phyloP scores from a whole-genome alignment of 306 rosid species.

The Alnus rubra region DNA sequence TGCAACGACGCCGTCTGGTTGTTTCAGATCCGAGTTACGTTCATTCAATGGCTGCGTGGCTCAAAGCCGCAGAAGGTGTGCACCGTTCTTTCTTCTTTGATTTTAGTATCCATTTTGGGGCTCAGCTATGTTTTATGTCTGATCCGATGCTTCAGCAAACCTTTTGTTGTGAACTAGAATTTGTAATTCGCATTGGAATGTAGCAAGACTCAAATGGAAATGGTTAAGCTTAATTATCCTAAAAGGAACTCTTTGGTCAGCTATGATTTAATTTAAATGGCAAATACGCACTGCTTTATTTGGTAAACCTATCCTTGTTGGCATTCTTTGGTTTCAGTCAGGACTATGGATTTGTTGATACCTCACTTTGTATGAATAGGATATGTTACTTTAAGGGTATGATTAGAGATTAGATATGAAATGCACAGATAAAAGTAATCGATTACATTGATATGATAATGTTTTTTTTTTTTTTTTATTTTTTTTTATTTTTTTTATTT shows the following conservation, averaged over 20 bases:
- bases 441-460: neutral
- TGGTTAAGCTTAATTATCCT: neutral
- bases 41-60: conserved; percentile 77
- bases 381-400: neutral
- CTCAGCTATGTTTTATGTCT: conserved; percentile 1
- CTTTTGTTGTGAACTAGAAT: neutral
- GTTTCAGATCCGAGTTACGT: conserved; percentile 44
- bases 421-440: neutral
- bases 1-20: conserved; percentile 22
- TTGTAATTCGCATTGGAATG: neutral
- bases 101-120: neutral
- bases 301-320: neutral
- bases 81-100: conserved; percentile 23
- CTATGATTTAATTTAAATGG: neutral
- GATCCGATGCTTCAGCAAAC: conserved; percentile 5
- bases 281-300: neutral
- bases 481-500: no score
- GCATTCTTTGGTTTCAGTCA: neutral
- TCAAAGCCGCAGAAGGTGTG: conserved; percentile 95
- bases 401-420: neutral
- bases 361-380: neutral
- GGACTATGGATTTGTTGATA: neutral
- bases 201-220: conserved; percentile 1
- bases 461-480: no score
- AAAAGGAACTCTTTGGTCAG: neutral